Evolutionary conservation across 164 flowering plant species (phyloP), one percentile per base, ranked within the genome.

Genomic region (Umbellularia californica): DNA sequence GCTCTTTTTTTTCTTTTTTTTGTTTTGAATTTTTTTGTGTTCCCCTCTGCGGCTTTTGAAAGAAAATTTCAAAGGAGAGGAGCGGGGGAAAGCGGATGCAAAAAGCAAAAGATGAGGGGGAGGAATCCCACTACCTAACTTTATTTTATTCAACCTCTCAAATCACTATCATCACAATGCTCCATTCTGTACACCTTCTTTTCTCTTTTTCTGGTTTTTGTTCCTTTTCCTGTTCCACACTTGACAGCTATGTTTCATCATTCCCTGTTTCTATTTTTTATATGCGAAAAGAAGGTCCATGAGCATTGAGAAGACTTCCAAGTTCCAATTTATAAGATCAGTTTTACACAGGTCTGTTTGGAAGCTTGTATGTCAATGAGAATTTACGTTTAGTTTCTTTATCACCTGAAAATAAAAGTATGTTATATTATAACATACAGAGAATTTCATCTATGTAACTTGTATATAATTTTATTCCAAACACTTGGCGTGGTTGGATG

Each of bases 51-150:
- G 47, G 58, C 17, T 28, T 22, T 11, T 13, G 63, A 30, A 70
- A 70, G 47, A 50, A 55, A 30, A 20, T 71, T 52, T 52, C 24
- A 58, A 70, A 70, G 51, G 66, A 58, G 17, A 69, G 58, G 71
- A n/a, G 71, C 23, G 71, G 28, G 27, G 7, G 74, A 72, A 52
- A 65, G 76, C 76, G 64, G 76, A 20, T 23, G 62, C 70, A 25
- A 65, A 65, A 66, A 74, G 76, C 70, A 65, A 74, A 74, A 74
- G 70, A 12, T 4, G 15, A 19, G 62, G 33, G 27, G n/a, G 66
- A 35, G 68, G 76, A 50, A 65, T 74, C 70, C 76, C 76, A 74
- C 70, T 51, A 74, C 62, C 76, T 65, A 65, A 65, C 76, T 66
- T 74, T 74, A 24, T 65, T 41, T 65, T 52, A 74, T 65, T 33